phyloP scores from a whole-genome alignment of 2,329 filamentous ascomycete species.

The Colletotrichum falcatum region DNA sequence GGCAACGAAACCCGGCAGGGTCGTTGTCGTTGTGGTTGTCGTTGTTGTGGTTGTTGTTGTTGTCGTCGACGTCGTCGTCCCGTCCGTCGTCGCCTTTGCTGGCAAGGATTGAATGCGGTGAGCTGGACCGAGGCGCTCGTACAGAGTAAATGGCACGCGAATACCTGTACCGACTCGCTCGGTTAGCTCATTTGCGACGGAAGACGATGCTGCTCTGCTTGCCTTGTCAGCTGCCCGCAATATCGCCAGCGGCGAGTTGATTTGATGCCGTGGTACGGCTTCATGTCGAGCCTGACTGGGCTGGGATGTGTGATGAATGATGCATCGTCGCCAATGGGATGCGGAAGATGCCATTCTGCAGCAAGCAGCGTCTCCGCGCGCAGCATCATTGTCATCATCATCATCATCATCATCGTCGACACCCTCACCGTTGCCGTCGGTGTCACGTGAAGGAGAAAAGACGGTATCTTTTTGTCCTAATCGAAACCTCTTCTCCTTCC shows the following conservation, averaged over 20 bases:
- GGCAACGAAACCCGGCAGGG: too few relatives aligned
- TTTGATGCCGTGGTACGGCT: neutral
- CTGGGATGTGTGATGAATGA: slow-evolving; percentile 20
- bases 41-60: neutral
- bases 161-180: neutral
- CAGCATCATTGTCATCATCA: too few relatives aligned
- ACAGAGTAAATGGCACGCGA: too few relatives aligned
- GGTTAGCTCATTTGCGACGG: neutral
- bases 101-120: slow-evolving; percentile 25
- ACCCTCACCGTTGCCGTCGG: neutral
- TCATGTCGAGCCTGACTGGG: neutral
- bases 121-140: neutral
- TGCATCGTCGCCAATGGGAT: slow-evolving; percentile 8
- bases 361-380: too few relatives aligned
- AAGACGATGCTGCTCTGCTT: slow-evolving; percentile 1
- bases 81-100: too few relatives aligned
- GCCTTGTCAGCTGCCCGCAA: neutral
- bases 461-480: too few relatives aligned
- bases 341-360: neutral
- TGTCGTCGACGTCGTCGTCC: too few relatives aligned
- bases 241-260: slow-evolving; percentile 3
- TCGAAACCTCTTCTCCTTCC: neutral
- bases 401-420: neutral
- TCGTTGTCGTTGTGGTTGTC: neutral
- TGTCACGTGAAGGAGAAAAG: neutral